Base-by-base conservation (phyloP, 306 rosid genomes). In the Vigna radiata region DNA sequence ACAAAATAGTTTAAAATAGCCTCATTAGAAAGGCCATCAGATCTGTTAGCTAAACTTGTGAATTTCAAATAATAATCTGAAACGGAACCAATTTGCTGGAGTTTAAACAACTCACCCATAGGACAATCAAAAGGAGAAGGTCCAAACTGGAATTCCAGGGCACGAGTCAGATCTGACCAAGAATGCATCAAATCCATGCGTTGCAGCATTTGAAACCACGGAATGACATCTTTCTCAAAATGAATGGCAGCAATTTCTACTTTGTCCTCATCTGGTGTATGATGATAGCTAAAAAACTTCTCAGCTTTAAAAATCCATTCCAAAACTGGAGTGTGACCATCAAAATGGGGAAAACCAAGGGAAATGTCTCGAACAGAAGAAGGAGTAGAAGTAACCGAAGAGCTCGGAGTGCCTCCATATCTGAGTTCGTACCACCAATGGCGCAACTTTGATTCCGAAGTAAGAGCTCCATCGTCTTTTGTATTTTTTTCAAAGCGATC, bases 21-120 rank as follows among this genome's bases (percentile, higher is more conserved):
- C 0, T 46, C 6, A 0, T 11, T 4, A 0, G 49, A 3, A 9
- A 46, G 12, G 5, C 1, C n/a, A 0, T 3, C 0, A 11, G n/a
- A 46, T 10, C n/a, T 10, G 3, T 46, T 46, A 9, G 49, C 49
- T 3, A 46, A 4, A 10, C 14, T 9, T 15, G 11, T 46, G 49
- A 46, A 46, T 46, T 46, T 12, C 16, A 46, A 19, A 3, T 12
- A 46, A 46, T 46, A 46, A 4, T 46, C 5, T 2, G n/a, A 46
- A 11, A 46, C 5, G 0, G 5, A 9, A 12, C 49, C n/a, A 0
- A 3, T 46, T 46, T 46, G n/a, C 0, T 46, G 49, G 0, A 46
- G 12, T 46, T 46, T 46, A 11, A 46, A 46, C 14, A 46, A 11
- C 16, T 46, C 49, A 0, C 12, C 49, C 49, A 46, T 46, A 0